A percentile compares a stretch with the other conserved stretches of the same genome.
phyloP scores from a whole-genome alignment of 2,329 filamentous ascomycete genomes.

The Cadophora luteo-olivacea region DNA sequence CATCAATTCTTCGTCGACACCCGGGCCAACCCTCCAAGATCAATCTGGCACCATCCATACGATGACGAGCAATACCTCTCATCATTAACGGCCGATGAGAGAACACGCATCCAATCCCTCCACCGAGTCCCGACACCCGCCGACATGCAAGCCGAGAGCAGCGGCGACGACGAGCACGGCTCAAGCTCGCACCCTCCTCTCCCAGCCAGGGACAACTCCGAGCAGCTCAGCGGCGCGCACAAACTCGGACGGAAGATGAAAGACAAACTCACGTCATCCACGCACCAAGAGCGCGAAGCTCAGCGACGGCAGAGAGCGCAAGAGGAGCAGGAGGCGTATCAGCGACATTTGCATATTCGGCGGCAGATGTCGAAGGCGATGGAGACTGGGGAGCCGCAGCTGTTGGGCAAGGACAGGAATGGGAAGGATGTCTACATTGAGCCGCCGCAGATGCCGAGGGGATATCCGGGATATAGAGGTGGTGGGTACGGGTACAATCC shows the following conservation, averaged over 20 bases:
- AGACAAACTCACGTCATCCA: constrained; percentile 62
- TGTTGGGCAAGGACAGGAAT: constrained; percentile 58
- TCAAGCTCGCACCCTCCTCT: constrained; percentile 22
- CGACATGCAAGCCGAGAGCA: constrained; percentile 53
- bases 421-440: constrained; percentile 65
- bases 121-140: constrained; percentile 45
- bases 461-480: constrained; percentile 37
- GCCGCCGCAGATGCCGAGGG: constrained; percentile 52
- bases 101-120: constrained; percentile 52
- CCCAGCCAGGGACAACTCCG: constrained; percentile 28
- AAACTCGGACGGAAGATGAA: constrained; percentile 63
- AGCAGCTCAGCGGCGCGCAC: constrained; percentile 44
- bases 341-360: constrained; percentile 56
- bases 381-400: constrained; percentile 61
- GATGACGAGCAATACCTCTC: constrained; percentile 62
- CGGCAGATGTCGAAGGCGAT: constrained; percentile 57
- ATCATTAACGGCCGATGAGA: constrained; percentile 55
- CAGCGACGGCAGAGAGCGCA: constrained; percentile 54
- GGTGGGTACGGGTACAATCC: constrained; percentile 53
- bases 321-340: constrained; percentile 58
- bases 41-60: constrained; percentile 67
- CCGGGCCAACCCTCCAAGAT: constrained; percentile 57
- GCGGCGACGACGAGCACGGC: constrained; percentile 50
- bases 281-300: constrained; percentile 59
- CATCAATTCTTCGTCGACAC: constrained; percentile 72